phyloP scores from a whole-genome alignment of 169 alveolate species.

The Cryptosporidium ryanae region DNA sequence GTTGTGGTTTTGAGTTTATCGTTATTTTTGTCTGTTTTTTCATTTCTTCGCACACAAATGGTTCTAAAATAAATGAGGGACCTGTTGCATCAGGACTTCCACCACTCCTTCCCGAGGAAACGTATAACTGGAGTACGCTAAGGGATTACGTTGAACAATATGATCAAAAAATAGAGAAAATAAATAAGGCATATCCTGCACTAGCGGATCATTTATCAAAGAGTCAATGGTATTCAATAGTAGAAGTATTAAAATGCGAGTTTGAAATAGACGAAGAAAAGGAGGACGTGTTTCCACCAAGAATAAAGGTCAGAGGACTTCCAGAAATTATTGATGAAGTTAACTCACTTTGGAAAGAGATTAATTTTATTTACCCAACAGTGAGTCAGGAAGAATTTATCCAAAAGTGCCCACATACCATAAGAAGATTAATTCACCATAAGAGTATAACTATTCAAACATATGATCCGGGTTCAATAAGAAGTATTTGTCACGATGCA shows the following conservation, averaged over 20 bases:
- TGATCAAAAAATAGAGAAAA: slow-evolving; percentile 18
- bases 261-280: slow-evolving; percentile 10
- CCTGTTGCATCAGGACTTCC: slow-evolving; percentile 55
- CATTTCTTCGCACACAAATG: background rate
- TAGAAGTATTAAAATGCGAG: slow-evolving; percentile 48
- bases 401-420: slow-evolving; percentile 26
- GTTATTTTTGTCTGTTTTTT: background rate
- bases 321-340: slow-evolving; percentile 32
- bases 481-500: slow-evolving; percentile 56
- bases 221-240: slow-evolving; percentile 61
- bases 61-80: background rate
- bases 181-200: slow-evolving; percentile 31
- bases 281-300: slow-evolving; percentile 19
- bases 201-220: slow-evolving; percentile 46
- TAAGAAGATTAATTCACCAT: slow-evolving; percentile 38
- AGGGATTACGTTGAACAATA: slow-evolving; percentile 58
- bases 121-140: slow-evolving; percentile 37
- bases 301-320: slow-evolving; percentile 30
- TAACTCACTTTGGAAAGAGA: slow-evolving; percentile 39
- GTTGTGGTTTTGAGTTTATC: background rate
- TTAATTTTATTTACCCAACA: slow-evolving; percentile 11
- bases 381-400: slow-evolving; percentile 28
- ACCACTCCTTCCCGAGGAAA: background rate
- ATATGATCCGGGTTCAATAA: slow-evolving; percentile 31
- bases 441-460: slow-evolving; percentile 23